phyloP scores from a whole-genome alignment of 345 rosid genomes.

The Aegle marmelos region DNA sequence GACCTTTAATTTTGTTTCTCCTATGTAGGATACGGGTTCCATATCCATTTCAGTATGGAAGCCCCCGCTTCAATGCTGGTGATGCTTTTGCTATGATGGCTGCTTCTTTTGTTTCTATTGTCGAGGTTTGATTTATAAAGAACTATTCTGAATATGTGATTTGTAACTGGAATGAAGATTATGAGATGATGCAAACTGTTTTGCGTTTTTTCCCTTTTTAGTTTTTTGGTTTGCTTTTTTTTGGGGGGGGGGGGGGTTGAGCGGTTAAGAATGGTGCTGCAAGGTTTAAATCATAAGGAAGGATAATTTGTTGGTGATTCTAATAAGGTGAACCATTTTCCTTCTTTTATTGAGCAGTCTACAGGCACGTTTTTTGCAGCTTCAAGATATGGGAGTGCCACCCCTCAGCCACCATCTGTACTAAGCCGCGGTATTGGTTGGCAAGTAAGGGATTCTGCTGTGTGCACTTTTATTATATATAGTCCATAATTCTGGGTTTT shows the following conservation, averaged over 20 bases:
- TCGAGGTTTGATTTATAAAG: constrained; percentile 54
- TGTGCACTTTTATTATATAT: background rate
- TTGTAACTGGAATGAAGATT: background rate
- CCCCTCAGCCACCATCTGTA: constrained; percentile 74
- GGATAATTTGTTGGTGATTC: background rate
- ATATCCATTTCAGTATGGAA: constrained; percentile 85
- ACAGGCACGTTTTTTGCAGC: constrained; percentile 73
- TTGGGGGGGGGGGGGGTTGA: background rate
- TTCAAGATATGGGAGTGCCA: constrained; percentile 80
- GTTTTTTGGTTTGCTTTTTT: background rate
- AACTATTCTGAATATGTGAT: background rate
- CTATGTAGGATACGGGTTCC: constrained; percentile 70
- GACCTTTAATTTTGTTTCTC: constrained; percentile 9
- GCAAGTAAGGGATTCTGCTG: constrained; percentile 43
- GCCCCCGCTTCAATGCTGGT: constrained; percentile 63
- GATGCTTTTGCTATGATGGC: constrained; percentile 72
- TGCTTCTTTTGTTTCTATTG: constrained; percentile 60
- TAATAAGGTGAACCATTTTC: background rate
- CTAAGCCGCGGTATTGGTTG: constrained; percentile 83
- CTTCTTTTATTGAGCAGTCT: constrained; percentile 44
- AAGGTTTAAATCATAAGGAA: background rate
- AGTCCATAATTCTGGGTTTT: background rate
- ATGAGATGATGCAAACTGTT: background rate
- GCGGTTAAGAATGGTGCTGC: background rate
- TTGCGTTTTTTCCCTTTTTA: background rate